Evolutionary conservation across 2,329 filamentous ascomycete species (phyloP), one percentile per base, ranked within the genome.

Genomic region (Ascochyta rabiei): DNA sequence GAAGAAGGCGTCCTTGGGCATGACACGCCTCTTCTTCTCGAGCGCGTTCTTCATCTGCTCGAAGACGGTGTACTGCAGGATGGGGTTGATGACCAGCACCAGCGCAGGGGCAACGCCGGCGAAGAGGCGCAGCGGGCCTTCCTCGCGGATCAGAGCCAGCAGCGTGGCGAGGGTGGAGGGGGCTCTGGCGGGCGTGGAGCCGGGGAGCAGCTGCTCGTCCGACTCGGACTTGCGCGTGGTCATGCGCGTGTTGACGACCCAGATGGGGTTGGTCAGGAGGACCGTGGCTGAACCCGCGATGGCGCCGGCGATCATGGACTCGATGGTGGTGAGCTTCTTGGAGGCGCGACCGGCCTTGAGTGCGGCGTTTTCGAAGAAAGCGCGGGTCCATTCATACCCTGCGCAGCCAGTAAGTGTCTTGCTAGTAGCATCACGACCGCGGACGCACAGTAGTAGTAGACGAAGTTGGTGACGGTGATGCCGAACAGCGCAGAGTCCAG

Each of bases 181-280:
- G 21, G 82, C 75, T 72, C 84, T 87, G 56, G 80, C 76, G 6
- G 75, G 73, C 57, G 75, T 74, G 3, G 78, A 62, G 59, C 73
- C 75, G 1, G 77, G 76, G 4, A 78, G 71, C 16, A 68, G 63
- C 23, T 68, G 63, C 44, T 78, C 75, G 12, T 73, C 67, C 21
- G 76, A 74, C 42, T 82, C 80, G n/a, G 85, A 85, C 78, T 89
- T 89, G 69, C 91, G 87, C 44, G 95, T 93, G 19, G 95, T 99
- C 89, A 99, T 96, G 72, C 95, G 89, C 49, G 95, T 99, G 82
- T 99, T 99, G 75, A 99, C 83, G 46, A 99, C 95, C 95, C 95
- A 99, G 78, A 99, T 99, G 41, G 95, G 95, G 81, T 99, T 99
- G 57, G 95, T 99, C 70, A 97, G 83, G 70, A 99, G 83, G 63